A percentile compares a stretch with the other conserved stretches of the same genome.
Conservation (phyloP, 306 rosid genomes). For the Inga leiocalycina region DNA sequence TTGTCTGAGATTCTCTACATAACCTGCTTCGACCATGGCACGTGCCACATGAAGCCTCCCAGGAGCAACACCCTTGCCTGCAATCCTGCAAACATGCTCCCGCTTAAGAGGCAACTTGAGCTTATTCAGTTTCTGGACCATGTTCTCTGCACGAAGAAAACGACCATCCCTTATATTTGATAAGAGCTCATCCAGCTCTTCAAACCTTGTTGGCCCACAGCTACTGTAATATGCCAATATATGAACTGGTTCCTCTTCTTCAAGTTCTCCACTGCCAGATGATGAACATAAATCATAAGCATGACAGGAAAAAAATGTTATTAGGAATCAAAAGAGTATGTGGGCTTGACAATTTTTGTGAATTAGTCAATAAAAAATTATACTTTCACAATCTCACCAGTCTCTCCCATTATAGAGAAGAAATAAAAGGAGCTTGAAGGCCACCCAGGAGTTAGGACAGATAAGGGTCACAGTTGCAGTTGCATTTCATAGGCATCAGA, state of each 20-base stretch:
- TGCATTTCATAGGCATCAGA: conserved; percentile 2
- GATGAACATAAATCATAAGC: conserved; percentile 33
- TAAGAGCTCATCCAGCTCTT: conserved; percentile 70
- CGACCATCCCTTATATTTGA: conserved; percentile 91
- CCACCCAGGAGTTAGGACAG: background rate
- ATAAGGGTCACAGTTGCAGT: background rate
- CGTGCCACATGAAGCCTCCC: conserved; percentile 96
- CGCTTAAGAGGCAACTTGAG: conserved; percentile 86
- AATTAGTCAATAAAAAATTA: background rate
- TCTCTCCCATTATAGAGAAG: conserved; percentile 11
- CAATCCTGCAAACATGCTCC: conserved; percentile 91
- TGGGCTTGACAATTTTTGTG: background rate
- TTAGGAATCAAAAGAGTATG: background rate
- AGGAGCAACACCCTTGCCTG: conserved; percentile 97
- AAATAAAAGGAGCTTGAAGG: conserved; percentile 11
- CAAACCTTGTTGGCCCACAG: conserved; percentile 76
- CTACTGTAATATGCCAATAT: conserved; percentile 95
- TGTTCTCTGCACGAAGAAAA: conserved; percentile 80
- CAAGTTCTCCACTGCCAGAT: conserved; percentile 65
- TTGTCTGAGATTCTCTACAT: conserved; percentile 87
- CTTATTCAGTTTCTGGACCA: conserved; percentile 79
- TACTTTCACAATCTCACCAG: background rate
- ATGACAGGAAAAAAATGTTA: conserved; percentile 15
- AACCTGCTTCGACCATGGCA: conserved; percentile 93
- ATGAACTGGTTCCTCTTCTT: conserved; percentile 88